Evolutionary conservation across 257 asterid species (phyloP).

Genomic region (Solanum gracilifrons): DNA sequence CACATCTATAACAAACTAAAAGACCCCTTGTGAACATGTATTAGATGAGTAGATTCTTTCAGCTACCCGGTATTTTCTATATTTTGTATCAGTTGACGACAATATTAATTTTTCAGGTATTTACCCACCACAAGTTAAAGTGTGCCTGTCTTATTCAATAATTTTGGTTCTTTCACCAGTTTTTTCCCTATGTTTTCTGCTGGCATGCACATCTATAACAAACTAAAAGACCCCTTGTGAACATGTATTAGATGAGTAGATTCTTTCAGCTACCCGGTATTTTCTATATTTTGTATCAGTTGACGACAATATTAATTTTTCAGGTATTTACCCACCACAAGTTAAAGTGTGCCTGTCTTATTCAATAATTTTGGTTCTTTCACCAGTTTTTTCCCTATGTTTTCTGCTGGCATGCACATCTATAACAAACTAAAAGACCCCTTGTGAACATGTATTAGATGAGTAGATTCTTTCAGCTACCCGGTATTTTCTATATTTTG

Average conservation of each 20-base stretch:
- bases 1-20: neutral
- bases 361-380: neutral
- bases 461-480: neutral
- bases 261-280: neutral
- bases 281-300: neutral
- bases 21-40: neutral
- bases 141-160: slow-evolving; percentile 10
- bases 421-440: neutral
- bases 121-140: slow-evolving; percentile 95
- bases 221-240: neutral
- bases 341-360: slow-evolving; percentile 44
- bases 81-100: neutral
- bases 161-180: neutral
- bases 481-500: neutral
- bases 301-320: neutral
- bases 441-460: neutral
- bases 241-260: neutral
- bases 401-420: neutral
- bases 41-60: neutral
- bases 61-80: neutral
- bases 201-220: neutral
- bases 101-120: slow-evolving; percentile 38
- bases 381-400: neutral
- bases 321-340: slow-evolving; percentile 97
- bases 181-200: neutral